Evolutionary conservation across 192 early-diverging fungal species (phyloP).

Genomic region (Coemansia sp.): DNA sequence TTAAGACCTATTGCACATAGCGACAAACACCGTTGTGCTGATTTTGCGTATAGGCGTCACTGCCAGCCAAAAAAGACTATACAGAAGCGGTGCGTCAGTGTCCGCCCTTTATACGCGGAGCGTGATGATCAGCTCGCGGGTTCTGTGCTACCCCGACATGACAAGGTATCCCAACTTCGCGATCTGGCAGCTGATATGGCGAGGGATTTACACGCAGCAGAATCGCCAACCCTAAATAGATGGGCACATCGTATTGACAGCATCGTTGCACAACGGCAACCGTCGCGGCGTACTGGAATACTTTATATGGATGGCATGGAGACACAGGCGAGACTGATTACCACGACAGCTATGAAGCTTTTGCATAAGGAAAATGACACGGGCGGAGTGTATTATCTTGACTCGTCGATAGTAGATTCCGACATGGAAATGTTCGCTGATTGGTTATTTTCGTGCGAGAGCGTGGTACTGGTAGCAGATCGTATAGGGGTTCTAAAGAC

Average conservation of each 20-base stretch:
- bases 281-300: constrained; percentile 13
- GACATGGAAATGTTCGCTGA: constrained; percentile 18
- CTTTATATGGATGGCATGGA: constrained; percentile 17
- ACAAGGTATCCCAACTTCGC: constrained; percentile 4
- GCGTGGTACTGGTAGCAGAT: constrained; percentile 25
- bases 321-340: constrained; percentile 11
- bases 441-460: constrained; percentile 33
- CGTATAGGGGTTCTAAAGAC: constrained; percentile 16
- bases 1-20: background rate
- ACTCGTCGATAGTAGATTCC: constrained; percentile 3
- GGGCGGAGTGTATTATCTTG: constrained; percentile 6
- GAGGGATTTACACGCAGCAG: constrained; percentile 2
- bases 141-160: constrained; percentile 10
- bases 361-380: background rate
- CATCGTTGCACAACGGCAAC: background rate
- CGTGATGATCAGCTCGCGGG: background rate
- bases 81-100: constrained; percentile 18
- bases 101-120: constrained; percentile 10
- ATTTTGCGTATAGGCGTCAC: no score
- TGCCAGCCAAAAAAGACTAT: no score
- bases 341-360: background rate
- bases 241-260: constrained; percentile 26
- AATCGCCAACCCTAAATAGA: constrained; percentile 12
- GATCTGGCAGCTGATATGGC: constrained; percentile 28
- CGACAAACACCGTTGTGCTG: background rate